Evolutionary conservation across 202 grass and related monocot genomes (phyloP), one percentile per base, ranked within the genome.

Genomic region (Zoysia matrella): DNA sequence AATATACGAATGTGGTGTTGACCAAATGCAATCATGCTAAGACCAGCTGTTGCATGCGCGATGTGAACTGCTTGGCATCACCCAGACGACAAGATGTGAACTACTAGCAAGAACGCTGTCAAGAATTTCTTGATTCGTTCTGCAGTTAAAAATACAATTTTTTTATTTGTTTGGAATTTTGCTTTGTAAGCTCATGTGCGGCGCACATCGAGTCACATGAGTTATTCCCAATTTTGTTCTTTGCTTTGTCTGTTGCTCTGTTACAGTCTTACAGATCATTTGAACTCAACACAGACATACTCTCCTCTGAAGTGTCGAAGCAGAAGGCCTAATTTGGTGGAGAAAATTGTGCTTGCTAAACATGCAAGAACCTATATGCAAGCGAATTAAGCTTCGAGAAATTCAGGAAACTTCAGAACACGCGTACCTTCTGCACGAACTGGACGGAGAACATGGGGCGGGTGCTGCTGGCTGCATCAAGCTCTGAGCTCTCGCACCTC

Each of bases 401-500:
- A 30, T 68, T 11, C 40, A 46, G 68, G 76, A 30, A 55, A 55
- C 2, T 22, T 11, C 11, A 42, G 2, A n/a, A 12, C 10, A 52
- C 12, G 8, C 52, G 12, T 76, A 90, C 88, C 88, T 86, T 90
- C 80, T 90, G 88, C 36, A 60, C 22, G 22, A 22, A 22, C 22
- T 22, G 22, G 22, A 22, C 22, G 22, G 22, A 22, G 22, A 22
- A 22, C 80, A 90, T 90, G 64, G 56, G 50, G 3, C 58, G 49
- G 9, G 63, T 13, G 3, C 6, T 16, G 52, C 6, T 39, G 45
- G 57, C 56, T 43, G 40, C 49, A 11, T 74, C 57, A 6, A 65
- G 53, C 63, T 86, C 88, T 40, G 84, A 43, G 65, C 6, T 83
- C 39, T 86, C 69, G 36, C 46, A 61, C 5, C 60, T 54, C 52